These are phyloP conservation scores for Aspergillus sparsus DNA, from an alignment of 495 filamentous ascomycete species.

Conservation along the genomic window DNA sequence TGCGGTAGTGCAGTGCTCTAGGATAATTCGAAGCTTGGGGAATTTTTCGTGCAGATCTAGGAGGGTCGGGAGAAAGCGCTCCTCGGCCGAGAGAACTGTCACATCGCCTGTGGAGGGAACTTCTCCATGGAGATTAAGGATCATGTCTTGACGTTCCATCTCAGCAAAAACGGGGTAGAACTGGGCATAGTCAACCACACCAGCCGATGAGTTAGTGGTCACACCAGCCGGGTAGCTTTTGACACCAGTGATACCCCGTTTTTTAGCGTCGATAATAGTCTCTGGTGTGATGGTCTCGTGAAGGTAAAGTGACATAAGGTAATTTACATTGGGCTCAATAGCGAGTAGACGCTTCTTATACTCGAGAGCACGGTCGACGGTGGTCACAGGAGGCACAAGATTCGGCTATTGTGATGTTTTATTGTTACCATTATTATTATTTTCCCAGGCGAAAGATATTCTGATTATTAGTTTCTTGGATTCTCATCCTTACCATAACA, in stretches of 20 bases:
- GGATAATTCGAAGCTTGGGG: conserved; percentile 77
- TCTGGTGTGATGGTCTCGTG: conserved; percentile 76
- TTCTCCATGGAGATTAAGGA: conserved; percentile 67
- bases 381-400: conserved; percentile 73
- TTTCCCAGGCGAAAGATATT: background rate
- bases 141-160: conserved; percentile 68
- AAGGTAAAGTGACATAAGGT: conserved; percentile 88
- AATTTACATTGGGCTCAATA: conserved; percentile 72
- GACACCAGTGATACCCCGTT: conserved; percentile 48
- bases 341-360: conserved; percentile 68
- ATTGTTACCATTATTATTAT: background rate
- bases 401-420: conserved; percentile 54
- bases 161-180: conserved; percentile 79
- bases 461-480: conserved; percentile 8
- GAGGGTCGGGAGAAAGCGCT: conserved; percentile 76
- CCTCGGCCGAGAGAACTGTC: conserved; percentile 79
- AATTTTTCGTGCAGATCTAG: conserved; percentile 69
- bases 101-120: conserved; percentile 52
- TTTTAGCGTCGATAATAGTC: conserved; percentile 70
- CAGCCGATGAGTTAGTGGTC: conserved; percentile 83
- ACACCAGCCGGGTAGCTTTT: conserved; percentile 66
- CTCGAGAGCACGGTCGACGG: conserved; percentile 69
- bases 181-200: conserved; percentile 69
- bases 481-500: conserved; percentile 64
- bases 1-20: conserved; percentile 77